phyloP scores from a whole-genome alignment of 1,284 basidiomycete genomes.

The Mrakiaceae sp. region DNA sequence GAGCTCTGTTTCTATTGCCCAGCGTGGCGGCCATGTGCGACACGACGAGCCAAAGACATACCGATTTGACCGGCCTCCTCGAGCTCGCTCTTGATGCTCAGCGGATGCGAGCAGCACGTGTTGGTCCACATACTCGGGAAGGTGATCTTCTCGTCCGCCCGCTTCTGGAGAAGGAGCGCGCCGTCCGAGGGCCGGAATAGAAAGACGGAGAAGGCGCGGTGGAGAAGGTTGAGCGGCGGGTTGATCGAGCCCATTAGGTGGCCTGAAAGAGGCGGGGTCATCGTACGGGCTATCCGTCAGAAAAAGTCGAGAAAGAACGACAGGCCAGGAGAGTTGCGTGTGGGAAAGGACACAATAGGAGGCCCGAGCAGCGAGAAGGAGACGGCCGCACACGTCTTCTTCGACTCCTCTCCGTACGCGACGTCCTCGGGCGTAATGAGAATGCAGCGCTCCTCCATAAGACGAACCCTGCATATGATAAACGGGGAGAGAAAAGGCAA shows the following conservation, averaged over 20 bases:
- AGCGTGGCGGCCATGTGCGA: not conserved
- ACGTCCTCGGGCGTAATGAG: slow-evolving; percentile 82
- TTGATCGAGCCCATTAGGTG: slow-evolving; percentile 97
- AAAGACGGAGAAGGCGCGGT: slow-evolving; percentile 96
- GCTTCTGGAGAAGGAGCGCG: slow-evolving; percentile 86
- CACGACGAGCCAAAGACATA: slow-evolving; percentile 3
- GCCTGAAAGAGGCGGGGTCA: slow-evolving; percentile 42
- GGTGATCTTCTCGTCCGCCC: slow-evolving; percentile 96
- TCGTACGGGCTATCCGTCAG: not conserved
- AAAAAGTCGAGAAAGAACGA: not conserved
- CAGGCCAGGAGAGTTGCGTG: not conserved
- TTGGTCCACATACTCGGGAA: slow-evolving; percentile 99
- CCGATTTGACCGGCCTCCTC: slow-evolving; percentile 66
- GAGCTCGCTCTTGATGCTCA: slow-evolving; percentile 65
- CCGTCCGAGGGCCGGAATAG: slow-evolving; percentile 91
- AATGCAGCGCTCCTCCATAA: slow-evolving; percentile 98
- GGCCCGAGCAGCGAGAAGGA: not conserved
- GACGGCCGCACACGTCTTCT: slow-evolving; percentile 79
- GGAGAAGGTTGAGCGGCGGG: slow-evolving; percentile 64
- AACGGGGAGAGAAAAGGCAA: not conserved
- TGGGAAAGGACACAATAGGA: not conserved
- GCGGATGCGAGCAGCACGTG: slow-evolving; percentile 96
- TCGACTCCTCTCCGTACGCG: slow-evolving; percentile 81
- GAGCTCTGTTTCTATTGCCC: not conserved
- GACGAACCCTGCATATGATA: slow-evolving; percentile 37